A percentile compares a stretch with the other conserved stretches of the same genome.
phyloP scores from a whole-genome alignment of 2,329 filamentous ascomycete genomes.

The Colletotrichum echinochloae region DNA sequence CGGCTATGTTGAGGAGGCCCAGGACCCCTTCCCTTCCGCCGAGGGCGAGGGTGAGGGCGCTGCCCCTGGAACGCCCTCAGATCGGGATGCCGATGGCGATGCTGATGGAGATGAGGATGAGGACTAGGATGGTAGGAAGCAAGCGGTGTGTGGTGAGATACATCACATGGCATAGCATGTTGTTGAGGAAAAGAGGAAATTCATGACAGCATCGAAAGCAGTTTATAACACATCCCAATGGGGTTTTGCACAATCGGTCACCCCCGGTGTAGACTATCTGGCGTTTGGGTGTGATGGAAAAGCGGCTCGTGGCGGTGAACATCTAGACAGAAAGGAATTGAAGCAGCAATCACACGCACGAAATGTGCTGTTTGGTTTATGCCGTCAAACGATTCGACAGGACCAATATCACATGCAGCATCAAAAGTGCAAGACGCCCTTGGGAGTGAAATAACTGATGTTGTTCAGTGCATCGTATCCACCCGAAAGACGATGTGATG shows the following conservation, averaged over 20 bases:
- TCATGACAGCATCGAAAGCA: neutral
- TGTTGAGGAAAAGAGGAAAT: neutral
- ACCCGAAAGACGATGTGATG: neutral
- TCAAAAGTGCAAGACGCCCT: neutral
- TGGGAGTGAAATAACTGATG: neutral
- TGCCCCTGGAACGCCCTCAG: constrained; percentile 41
- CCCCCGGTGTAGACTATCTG: neutral
- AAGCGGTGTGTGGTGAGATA: neutral
- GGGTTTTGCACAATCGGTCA: constrained; percentile 10
- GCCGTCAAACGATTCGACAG: neutral
- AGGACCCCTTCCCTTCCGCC: constrained; percentile 43
- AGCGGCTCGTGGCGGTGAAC: neutral
- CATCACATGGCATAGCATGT: neutral
- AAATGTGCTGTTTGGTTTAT: neutral
- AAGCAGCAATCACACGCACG: neutral
- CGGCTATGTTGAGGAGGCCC: constrained; percentile 57
- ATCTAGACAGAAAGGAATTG: constrained; percentile 2
- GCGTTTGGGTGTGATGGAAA: neutral
- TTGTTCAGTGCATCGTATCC: neutral
- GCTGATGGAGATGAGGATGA: constrained; percentile 59
- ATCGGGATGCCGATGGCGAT: constrained; percentile 56
- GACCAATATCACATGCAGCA: neutral
- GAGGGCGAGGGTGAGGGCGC: constrained; percentile 27
- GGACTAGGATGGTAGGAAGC: constrained; percentile 30
- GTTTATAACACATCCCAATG: neutral